Conservation (phyloP, 345 rosid genomes). For the Populus euphratica region DNA sequence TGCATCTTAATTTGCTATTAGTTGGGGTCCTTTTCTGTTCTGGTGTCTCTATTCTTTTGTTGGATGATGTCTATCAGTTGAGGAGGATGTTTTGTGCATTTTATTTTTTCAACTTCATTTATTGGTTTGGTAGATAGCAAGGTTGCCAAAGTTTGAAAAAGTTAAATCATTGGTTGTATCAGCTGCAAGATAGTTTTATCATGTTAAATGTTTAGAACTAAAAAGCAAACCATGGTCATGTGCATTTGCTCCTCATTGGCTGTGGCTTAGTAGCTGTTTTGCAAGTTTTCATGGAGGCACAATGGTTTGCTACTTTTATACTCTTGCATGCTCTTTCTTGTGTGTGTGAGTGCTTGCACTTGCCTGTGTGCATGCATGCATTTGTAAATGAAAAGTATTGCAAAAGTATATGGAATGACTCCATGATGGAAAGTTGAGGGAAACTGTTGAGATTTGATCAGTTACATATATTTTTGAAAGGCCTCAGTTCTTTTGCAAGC, state of each 20-base stretch:
- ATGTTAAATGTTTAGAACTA: not conserved
- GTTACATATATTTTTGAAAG: not conserved
- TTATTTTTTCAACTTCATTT: not conserved
- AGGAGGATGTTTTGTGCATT: not conserved
- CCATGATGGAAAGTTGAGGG: conserved; percentile 1
- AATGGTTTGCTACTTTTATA: not conserved
- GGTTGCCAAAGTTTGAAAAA: not conserved
- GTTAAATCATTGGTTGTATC: not conserved
- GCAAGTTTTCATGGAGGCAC: not conserved
- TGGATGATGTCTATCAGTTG: not conserved
- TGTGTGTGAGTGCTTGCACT: not conserved
- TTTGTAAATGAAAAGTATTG: not conserved
- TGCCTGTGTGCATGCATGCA: not conserved
- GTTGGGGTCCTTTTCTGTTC: too few relatives aligned
- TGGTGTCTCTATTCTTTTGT: not conserved
- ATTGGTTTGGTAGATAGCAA: not conserved
- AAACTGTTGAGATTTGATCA: not conserved
- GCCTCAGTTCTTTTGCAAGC: not conserved
- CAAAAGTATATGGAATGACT: not conserved
- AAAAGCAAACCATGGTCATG: not conserved
- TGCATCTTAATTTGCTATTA: not conserved
- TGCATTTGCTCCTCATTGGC: not conserved
- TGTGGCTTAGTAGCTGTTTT: not conserved
- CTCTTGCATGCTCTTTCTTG: not conserved
- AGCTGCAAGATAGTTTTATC: not conserved